Evolutionary conservation across 2,329 filamentous ascomycete genomes (phyloP), one percentile per base, ranked within the genome.

Genomic region (Tolypocladium tundrense): DNA sequence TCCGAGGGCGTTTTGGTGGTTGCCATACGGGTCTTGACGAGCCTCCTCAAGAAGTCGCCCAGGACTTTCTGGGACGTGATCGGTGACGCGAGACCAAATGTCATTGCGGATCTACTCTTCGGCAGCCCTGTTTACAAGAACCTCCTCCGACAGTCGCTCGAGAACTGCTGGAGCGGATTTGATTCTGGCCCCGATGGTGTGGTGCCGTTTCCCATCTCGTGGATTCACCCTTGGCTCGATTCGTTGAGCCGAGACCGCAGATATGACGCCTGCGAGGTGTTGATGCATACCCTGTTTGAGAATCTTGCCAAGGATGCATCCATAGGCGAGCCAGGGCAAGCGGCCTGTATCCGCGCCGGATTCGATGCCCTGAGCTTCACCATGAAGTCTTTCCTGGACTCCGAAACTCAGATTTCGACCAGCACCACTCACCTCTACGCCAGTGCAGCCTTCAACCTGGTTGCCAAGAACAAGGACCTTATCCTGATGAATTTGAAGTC

Each of bases 31-130:
- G 85, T 87, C 1, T 81, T 96, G 60, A 84, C 83, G 51, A 78
- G 77, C 14, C 79, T 97, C 19, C 77, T 97, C 56, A 82, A 86
- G 62, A 91, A 89, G 65, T 88, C 90, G 0, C 82, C 91, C 0
- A 82, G 82, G 57, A 88, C 89, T 51, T 94, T 97, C 65, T 97
- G 93, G 93, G 88, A 91, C 65, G 87, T 91, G 1, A 87, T 96
- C 74, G 87, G 88, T 55, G 84, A 90, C 37, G 90, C 93, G 55
- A 88, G 89, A 1, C 88, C 91, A 3, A 86, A 86, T 48, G 85
- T 87, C 40, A 84, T 97, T 53, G 84, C 91, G n/a, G 91, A 97
- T 68, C 83, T 91, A 62, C 83, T 96, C 50, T 90, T 94, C 65
- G 83, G 82, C 59, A 91, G 88, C 61, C 85, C 86, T 9, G 79